Evolutionary conservation across 2,329 filamentous ascomycete species (phyloP).

Genomic region (Tolypocladium endophyticum): DNA sequence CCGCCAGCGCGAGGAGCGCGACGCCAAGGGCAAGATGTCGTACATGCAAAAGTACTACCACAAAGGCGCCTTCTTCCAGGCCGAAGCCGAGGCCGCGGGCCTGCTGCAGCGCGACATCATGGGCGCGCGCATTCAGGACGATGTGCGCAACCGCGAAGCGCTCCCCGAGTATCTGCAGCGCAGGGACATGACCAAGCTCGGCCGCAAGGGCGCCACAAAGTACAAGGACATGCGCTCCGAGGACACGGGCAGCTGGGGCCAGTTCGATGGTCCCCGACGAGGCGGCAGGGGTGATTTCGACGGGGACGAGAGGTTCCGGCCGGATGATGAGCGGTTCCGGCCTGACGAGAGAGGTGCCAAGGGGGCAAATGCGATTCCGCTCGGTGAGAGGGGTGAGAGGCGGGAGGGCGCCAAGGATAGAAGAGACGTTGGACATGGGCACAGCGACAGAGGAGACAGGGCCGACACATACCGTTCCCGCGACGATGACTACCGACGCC

Average conservation of each 20-base stretch:
- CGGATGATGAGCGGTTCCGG: slow-evolving; percentile 44
- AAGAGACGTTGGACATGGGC: slow-evolving; percentile 15
- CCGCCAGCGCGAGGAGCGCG: slow-evolving; percentile 70
- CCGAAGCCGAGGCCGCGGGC: slow-evolving; percentile 64
- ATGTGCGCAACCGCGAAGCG: slow-evolving; percentile 69
- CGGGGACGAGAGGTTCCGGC: slow-evolving; percentile 56
- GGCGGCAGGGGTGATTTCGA: slow-evolving; percentile 20
- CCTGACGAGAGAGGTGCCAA: slow-evolving; percentile 35
- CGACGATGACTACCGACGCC: slow-evolving; percentile 5
- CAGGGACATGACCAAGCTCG: slow-evolving; percentile 85
- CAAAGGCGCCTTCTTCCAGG: slow-evolving; percentile 90
- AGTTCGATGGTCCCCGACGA: slow-evolving; percentile 38
- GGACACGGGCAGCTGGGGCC: slow-evolving; percentile 83
- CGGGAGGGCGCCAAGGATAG: slow-evolving; percentile 20
- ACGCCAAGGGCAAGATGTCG: slow-evolving; percentile 66
- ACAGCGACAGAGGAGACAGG: slow-evolving; percentile 7
- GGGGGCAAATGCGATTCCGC: slow-evolving; percentile 60
- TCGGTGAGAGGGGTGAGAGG: slow-evolving; percentile 47
- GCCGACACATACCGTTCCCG: slow-evolving; percentile 1
- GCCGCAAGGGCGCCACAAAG: slow-evolving; percentile 81
- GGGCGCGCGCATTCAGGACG: slow-evolving; percentile 73
- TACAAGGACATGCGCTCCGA: slow-evolving; percentile 83
- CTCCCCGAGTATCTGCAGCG: slow-evolving; percentile 88
- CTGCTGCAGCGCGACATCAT: slow-evolving; percentile 76
- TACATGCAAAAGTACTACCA: slow-evolving; percentile 97